Evolutionary conservation across 2,329 filamentous ascomycete genomes (phyloP).

Genomic region (Colletotrichum siamense): DNA sequence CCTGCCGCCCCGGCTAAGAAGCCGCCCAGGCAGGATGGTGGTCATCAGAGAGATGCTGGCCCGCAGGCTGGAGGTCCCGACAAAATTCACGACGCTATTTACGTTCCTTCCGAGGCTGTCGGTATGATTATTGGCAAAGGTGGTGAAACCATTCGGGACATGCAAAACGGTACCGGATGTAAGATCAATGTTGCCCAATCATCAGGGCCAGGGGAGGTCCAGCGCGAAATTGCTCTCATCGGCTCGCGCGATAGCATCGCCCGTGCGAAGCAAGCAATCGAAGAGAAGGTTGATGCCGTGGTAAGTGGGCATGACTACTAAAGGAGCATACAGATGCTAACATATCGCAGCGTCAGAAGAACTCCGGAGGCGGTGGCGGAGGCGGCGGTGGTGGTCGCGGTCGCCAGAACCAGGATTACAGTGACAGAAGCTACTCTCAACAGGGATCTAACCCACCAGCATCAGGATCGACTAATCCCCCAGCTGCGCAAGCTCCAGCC

Average conservation of each 20-base stretch:
- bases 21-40: conserved; percentile 34
- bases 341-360: conserved; percentile 56
- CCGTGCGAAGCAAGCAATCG: conserved; percentile 82
- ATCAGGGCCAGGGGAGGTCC: conserved; percentile 76
- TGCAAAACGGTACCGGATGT: conserved; percentile 86
- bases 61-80: conserved; percentile 47
- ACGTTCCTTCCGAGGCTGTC: conserved; percentile 87
- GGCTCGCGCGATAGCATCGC: conserved; percentile 79
- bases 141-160: conserved; percentile 92
- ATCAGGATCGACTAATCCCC: conserved; percentile 43
- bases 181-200: conserved; percentile 94
- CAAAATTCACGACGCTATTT: conserved; percentile 83
- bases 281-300: conserved; percentile 90
- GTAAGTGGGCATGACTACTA: conserved; percentile 54
- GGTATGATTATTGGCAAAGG: conserved; percentile 97
- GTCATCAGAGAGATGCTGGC: conserved; percentile 35
- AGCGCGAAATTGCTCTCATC: conserved; percentile 86
- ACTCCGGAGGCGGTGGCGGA: conserved; percentile 50
- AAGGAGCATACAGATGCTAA: conserved; percentile 30
- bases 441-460: conserved; percentile 41
- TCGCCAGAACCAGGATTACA: conserved; percentile 56
- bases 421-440: conserved; percentile 60
- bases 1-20: conserved; percentile 34
- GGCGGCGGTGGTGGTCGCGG: conserved; percentile 46
- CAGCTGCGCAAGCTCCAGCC: conserved; percentile 45